Conservation (phyloP, 192 early-diverging fungal genomes). For the Rhizophagus clarus region DNA sequence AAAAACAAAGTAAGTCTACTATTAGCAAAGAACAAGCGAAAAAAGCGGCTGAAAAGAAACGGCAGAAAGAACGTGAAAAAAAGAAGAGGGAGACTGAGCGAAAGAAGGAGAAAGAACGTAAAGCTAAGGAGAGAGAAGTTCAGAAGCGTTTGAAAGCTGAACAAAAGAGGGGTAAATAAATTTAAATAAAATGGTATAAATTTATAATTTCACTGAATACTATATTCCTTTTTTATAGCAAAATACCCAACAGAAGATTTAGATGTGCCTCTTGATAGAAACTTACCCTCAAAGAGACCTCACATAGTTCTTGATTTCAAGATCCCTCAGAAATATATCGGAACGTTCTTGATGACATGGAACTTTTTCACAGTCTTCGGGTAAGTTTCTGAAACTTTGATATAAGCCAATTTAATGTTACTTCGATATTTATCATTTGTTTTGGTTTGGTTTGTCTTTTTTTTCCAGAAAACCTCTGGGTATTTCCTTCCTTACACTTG, state of each 20-base stretch:
- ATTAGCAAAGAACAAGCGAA: slow-evolving; percentile 38
- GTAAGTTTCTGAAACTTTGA: too few species aligned
- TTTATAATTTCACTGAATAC: too few species aligned
- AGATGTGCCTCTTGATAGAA: slow-evolving; percentile 46
- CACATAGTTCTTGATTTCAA: slow-evolving; percentile 44
- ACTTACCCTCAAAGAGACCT: slow-evolving; percentile 46
- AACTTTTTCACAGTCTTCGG: slow-evolving; percentile 66
- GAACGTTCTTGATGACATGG: slow-evolving; percentile 62
- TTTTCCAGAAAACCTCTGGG: neutral
- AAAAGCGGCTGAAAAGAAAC: slow-evolving; percentile 36
- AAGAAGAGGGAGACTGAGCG: slow-evolving; percentile 36
- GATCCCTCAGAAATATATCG: slow-evolving; percentile 49
- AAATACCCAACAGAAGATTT: slow-evolving; percentile 88
- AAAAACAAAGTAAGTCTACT: slow-evolving; percentile 24
- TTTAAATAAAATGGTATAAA: slow-evolving; percentile 31
- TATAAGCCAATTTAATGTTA: too few species aligned
- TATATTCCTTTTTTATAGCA: slow-evolving; percentile 31
- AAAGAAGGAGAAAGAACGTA: slow-evolving; percentile 30
- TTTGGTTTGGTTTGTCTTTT: neutral
- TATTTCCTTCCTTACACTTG: neutral
- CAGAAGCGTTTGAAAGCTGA: neutral
- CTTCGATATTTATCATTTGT: neutral
- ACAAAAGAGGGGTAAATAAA: slow-evolving; percentile 35
- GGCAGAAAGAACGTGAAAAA: slow-evolving; percentile 42
- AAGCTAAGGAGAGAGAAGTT: slow-evolving; percentile 2